Evolutionary conservation across 129 eudicot genomes (phyloP).

Genomic region (Smallanthus sonchifolius): DNA sequence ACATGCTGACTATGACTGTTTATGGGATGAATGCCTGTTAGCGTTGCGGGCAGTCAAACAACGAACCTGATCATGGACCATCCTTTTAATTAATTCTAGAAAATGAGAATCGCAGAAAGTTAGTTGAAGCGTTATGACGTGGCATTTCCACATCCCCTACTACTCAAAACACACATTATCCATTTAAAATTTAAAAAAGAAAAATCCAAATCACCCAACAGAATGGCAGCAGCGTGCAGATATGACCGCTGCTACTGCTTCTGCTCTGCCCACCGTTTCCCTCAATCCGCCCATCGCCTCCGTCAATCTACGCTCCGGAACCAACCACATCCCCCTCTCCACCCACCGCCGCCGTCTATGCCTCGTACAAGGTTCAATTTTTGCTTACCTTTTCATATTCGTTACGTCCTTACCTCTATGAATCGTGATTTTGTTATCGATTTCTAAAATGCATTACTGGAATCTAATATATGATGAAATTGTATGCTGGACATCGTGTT

Average conservation of each 20-base stretch:
- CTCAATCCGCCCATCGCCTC: slow-evolving; percentile 14
- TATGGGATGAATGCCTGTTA: too few species aligned
- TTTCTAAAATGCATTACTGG: too few species aligned
- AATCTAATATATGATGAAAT: too few species aligned
- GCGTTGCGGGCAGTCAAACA: too few species aligned
- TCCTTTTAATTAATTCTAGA: too few species aligned
- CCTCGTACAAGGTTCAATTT: slow-evolving; percentile 35
- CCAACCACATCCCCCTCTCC: slow-evolving; percentile 11
- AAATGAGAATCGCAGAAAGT: too few species aligned
- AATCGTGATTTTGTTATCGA: too few species aligned
- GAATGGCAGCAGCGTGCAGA: slow-evolving; percentile 33
- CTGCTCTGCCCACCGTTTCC: slow-evolving; percentile 30
- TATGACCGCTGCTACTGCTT: slow-evolving; percentile 38
- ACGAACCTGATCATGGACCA: too few species aligned
- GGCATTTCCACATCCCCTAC: slow-evolving; percentile 27
- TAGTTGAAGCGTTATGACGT: slow-evolving; percentile 22
- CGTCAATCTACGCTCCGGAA: background rate
- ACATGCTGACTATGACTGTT: too few species aligned
- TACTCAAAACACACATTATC: slow-evolving; percentile 34
- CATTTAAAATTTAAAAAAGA: background rate
- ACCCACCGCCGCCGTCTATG: slow-evolving; percentile 19
- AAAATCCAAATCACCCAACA: slow-evolving; percentile 27
- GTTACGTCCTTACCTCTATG: too few species aligned
- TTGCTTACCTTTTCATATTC: background rate
- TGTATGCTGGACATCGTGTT: too few species aligned